A percentile compares a stretch with the other conserved stretches of the same genome.
These are phyloP conservation scores for Haemoproteus tartakovskyi DNA, from an alignment of 169 alveolate genomes.

Conservation along the genomic window DNA sequence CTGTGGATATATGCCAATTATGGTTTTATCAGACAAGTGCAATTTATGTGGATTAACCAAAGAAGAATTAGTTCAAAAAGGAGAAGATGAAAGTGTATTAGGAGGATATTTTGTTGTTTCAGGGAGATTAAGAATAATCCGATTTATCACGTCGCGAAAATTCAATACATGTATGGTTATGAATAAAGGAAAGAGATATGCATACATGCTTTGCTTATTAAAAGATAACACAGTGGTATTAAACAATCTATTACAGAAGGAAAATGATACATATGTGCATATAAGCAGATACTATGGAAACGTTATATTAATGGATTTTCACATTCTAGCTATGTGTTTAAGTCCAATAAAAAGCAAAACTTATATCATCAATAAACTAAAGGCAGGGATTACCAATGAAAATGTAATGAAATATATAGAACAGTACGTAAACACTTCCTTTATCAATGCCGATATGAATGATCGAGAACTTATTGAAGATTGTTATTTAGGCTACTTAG, in stretches of 20 bases:
- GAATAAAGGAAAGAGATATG: slow-evolving; percentile 60
- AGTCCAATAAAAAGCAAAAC: slow-evolving; percentile 53
- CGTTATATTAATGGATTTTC: slow-evolving; percentile 1
- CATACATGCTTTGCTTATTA: slow-evolving; percentile 81
- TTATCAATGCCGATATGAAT: slow-evolving; percentile 70
- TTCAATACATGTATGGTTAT: slow-evolving; percentile 91
- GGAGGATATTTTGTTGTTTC: slow-evolving; percentile 99
- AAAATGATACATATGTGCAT: slow-evolving; percentile 79
- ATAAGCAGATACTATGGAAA: slow-evolving; percentile 3
- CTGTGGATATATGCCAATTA: slow-evolving; percentile 95
- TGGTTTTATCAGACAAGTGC: slow-evolving; percentile 95
- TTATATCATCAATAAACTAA: slow-evolving; percentile 32
- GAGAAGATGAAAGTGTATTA: slow-evolving; percentile 96
- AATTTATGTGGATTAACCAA: slow-evolving; percentile 87
- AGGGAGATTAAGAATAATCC: slow-evolving; percentile 95
- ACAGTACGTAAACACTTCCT: slow-evolving; percentile 69
- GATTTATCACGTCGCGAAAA: slow-evolving; percentile 94
- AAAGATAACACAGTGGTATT: slow-evolving; percentile 84
- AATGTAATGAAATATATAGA: slow-evolving; percentile 60
- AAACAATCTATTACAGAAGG: slow-evolving; percentile 79
- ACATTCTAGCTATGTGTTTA: slow-evolving; percentile 17
- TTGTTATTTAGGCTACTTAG: slow-evolving; percentile 81
- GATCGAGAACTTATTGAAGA: slow-evolving; percentile 85
- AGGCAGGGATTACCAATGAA: slow-evolving; percentile 44
- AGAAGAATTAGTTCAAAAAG: slow-evolving; percentile 88